Conservation (phyloP, 2,329 filamentous ascomycete genomes). For the Colletotrichum ledebouriae region DNA sequence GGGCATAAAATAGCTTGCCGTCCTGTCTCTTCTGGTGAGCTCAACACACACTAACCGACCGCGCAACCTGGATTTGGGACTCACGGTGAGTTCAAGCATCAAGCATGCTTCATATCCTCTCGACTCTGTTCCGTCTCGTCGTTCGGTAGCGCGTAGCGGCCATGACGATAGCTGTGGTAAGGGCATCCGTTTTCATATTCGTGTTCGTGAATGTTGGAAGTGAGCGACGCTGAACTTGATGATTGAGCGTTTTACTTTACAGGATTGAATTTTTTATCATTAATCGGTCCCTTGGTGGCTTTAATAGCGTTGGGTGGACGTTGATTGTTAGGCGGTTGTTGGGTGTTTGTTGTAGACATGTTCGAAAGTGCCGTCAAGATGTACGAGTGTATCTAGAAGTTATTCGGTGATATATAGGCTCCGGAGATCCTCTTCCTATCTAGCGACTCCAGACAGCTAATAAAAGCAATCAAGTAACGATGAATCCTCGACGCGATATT, state of each 20-base stretch:
- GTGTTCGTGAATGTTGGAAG: slow-evolving; percentile 54
- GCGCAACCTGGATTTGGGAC: slow-evolving; percentile 2
- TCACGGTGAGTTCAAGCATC: slow-evolving; percentile 60
- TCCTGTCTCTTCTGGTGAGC: slow-evolving; percentile 44
- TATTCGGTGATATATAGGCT: not conserved
- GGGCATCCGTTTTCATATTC: slow-evolving; percentile 56
- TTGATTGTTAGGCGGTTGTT: not conserved
- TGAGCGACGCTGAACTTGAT: slow-evolving; percentile 50
- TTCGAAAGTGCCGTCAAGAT: not conserved
- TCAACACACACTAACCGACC: too few relatives aligned
- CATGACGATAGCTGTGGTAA: slow-evolving; percentile 59
- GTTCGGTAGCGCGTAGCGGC: slow-evolving; percentile 61
- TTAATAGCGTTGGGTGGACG: not conserved
- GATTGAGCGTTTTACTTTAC: slow-evolving; percentile 46
- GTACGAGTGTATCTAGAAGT: slow-evolving; percentile 9
- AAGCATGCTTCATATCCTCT: slow-evolving; percentile 61
- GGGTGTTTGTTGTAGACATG: slow-evolving; percentile 7
- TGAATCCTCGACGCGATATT: too few relatives aligned
- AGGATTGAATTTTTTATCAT: slow-evolving; percentile 25
- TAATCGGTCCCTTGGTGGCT: slow-evolving; percentile 3
- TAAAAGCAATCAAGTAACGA: too few relatives aligned
- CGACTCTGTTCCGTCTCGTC: slow-evolving; percentile 60
- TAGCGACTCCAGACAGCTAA: too few relatives aligned
- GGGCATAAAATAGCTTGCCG: slow-evolving; percentile 57
- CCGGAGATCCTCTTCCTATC: not conserved